Evolutionary conservation across 139 green algal genomes (phyloP).

Genomic region (Bryopsis sp.): DNA sequence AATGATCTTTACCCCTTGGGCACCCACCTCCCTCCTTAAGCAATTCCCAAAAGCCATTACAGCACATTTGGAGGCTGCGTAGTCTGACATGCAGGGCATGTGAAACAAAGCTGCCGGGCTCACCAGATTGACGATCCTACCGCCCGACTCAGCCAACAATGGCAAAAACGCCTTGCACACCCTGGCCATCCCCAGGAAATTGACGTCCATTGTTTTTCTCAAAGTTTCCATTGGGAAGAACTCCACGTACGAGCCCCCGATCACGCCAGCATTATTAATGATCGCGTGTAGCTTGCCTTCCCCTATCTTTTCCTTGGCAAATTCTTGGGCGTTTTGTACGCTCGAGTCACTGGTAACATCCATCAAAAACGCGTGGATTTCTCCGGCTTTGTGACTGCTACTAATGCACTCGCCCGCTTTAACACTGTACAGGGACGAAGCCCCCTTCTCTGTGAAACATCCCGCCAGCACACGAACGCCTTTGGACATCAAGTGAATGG

Average conservation of each 20-base stretch:
- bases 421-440: no score
- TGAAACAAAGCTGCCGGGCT: neutral
- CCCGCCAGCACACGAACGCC: constrained; percentile 10
- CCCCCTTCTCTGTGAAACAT: constrained; percentile 2
- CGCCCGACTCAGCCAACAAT: neutral
- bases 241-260: neutral
- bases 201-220: neutral
- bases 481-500: neutral
- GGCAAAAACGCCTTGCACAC: neutral
- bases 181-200: neutral
- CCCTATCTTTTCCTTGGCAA: neutral
- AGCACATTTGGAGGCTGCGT: neutral
- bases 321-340: neutral
- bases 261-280: neutral
- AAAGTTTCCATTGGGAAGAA: neutral
- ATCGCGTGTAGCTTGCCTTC: neutral
- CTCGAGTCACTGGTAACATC: neutral
- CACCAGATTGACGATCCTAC: neutral
- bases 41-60: neutral
- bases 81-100: neutral
- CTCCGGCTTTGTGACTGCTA: no score
- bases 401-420: neutral
- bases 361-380: neutral
- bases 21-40: neutral
- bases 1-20: neutral